Conservation (phyloP, 2,329 filamentous ascomycete species). For the Teratosphaeria gauchensis region DNA sequence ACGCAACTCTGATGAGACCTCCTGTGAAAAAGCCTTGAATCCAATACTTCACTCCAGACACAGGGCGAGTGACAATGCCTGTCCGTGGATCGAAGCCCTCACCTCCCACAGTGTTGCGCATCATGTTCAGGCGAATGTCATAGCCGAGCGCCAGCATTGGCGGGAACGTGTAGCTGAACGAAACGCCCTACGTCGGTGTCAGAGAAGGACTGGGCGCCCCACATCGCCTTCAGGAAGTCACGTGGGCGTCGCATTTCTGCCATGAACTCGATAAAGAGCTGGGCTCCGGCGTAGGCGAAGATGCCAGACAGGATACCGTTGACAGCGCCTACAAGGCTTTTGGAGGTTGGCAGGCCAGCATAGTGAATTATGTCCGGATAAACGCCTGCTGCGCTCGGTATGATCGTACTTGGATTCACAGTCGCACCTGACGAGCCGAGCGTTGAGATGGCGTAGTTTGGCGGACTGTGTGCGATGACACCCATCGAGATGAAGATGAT, state of each 20-base stretch:
- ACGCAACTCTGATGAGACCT: slow-evolving; percentile 5
- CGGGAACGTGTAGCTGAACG: slow-evolving; percentile 52
- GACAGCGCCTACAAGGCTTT: slow-evolving; percentile 12
- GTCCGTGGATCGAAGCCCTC: slow-evolving; percentile 37
- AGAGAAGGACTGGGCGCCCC: slow-evolving; percentile 38
- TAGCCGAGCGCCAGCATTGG: slow-evolving; percentile 39
- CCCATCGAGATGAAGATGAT: slow-evolving; percentile 44
- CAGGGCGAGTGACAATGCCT: slow-evolving; percentile 24
- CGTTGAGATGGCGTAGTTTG: slow-evolving; percentile 29
- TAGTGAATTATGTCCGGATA: slow-evolving; percentile 12
- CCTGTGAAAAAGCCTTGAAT: slow-evolving; percentile 30
- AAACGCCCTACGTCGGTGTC: slow-evolving; percentile 26
- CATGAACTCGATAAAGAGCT: slow-evolving; percentile 51
- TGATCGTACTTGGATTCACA: slow-evolving; percentile 28
- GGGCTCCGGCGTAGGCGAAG: slow-evolving; percentile 44
- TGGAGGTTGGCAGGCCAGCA: slow-evolving; percentile 7
- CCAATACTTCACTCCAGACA: slow-evolving; percentile 32
- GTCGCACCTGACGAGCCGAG: slow-evolving; percentile 13
- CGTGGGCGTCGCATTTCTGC: slow-evolving; percentile 42
- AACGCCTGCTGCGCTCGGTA: slow-evolving; percentile 4
- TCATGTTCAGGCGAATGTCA: slow-evolving; percentile 33
- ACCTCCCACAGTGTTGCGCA: slow-evolving; percentile 28
- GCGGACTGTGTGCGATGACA: slow-evolving; percentile 42
- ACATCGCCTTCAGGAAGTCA: slow-evolving; percentile 40
- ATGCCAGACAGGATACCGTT: slow-evolving; percentile 15